Evolutionary conservation across 495 filamentous ascomycete genomes (phyloP).

Genomic region (Penicillium crystallinum): DNA sequence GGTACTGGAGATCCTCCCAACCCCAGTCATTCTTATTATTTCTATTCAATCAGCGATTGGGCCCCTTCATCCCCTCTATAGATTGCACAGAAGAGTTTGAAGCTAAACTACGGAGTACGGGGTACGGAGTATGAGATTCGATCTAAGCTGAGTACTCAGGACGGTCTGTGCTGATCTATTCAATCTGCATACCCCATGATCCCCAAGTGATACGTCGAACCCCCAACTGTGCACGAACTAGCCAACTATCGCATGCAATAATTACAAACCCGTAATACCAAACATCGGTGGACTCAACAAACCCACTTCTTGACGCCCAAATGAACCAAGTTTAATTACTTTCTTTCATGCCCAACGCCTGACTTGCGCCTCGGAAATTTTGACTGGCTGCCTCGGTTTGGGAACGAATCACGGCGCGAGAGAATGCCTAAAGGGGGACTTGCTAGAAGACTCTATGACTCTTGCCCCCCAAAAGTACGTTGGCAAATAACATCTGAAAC

Average conservation of each 20-base stretch:
- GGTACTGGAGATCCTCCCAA: conserved; percentile 20
- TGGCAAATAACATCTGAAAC: conserved; percentile 4
- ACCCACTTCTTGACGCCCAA: conserved; percentile 10
- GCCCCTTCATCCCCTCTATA: conserved; percentile 9
- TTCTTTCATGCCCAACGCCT: conserved; percentile 28
- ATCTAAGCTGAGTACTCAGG: conserved; percentile 4
- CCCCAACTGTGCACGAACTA: not conserved
- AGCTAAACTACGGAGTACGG: too few relatives aligned
- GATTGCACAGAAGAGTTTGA: not conserved
- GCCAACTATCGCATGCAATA: not conserved
- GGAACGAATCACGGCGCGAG: not conserved
- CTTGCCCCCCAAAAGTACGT: not conserved
- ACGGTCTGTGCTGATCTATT: conserved; percentile 1
- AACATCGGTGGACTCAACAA: not conserved
- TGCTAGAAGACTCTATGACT: not conserved
- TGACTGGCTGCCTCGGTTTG: conserved; percentile 5
- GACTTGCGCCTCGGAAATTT: conserved; percentile 12
- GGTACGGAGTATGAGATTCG: not conserved
- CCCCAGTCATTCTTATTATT: conserved; percentile 12
- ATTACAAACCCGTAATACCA: not conserved
- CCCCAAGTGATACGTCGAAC: conserved; percentile 6
- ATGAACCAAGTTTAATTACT: not conserved
- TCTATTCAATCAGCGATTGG: conserved; percentile 7
- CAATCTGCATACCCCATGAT: conserved; percentile 1
- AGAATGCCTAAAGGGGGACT: not conserved